A percentile compares a stretch with the other conserved stretches of the same genome.
Evolutionary conservation across 208 protist species (phyloP).

Genomic region (Novymonas esmeraldas): DNA sequence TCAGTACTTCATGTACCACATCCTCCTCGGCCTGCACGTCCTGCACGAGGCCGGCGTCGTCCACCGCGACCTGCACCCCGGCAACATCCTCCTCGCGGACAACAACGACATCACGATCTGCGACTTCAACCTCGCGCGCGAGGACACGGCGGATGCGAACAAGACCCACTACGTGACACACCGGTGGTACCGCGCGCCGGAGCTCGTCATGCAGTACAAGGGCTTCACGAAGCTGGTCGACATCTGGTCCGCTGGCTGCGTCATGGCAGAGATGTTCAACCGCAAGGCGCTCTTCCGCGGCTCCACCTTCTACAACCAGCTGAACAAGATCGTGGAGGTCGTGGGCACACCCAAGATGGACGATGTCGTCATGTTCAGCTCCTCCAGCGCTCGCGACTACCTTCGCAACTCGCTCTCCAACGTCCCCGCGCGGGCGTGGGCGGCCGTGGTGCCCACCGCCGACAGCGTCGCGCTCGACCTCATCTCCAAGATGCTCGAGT

Average conservation of each 20-base stretch:
- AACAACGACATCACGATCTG: constrained; percentile 96
- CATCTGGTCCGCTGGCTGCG: constrained; percentile 91
- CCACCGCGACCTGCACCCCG: constrained; percentile 93
- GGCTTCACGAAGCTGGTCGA: constrained; percentile 92
- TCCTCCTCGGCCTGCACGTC: constrained; percentile 94
- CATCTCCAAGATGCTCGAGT: constrained; percentile 78
- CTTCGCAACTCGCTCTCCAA: constrained; percentile 76
- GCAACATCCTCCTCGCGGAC: constrained; percentile 88
- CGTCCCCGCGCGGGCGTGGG: constrained; percentile 55
- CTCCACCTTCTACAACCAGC: constrained; percentile 93
- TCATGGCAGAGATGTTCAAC: constrained; percentile 93
- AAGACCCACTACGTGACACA: constrained; percentile 96
- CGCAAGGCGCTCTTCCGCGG: constrained; percentile 90
- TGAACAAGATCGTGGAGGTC: constrained; percentile 93
- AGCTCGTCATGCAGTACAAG: constrained; percentile 97
- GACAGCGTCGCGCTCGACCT: constrained; percentile 81
- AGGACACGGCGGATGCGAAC: constrained; percentile 82
- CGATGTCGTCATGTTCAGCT: constrained; percentile 90
- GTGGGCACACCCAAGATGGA: constrained; percentile 91
- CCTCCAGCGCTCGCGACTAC: constrained; percentile 83
- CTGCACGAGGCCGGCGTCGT: constrained; percentile 91
- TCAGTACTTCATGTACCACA: constrained; percentile 97
- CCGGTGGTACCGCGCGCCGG: constrained; percentile 97
- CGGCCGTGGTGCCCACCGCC: constrained; percentile 64
- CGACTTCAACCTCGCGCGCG: constrained; percentile 97